Evolutionary conservation across 2,329 filamentous ascomycete species (phyloP).

Genomic region (Phialocephala subalpina): DNA sequence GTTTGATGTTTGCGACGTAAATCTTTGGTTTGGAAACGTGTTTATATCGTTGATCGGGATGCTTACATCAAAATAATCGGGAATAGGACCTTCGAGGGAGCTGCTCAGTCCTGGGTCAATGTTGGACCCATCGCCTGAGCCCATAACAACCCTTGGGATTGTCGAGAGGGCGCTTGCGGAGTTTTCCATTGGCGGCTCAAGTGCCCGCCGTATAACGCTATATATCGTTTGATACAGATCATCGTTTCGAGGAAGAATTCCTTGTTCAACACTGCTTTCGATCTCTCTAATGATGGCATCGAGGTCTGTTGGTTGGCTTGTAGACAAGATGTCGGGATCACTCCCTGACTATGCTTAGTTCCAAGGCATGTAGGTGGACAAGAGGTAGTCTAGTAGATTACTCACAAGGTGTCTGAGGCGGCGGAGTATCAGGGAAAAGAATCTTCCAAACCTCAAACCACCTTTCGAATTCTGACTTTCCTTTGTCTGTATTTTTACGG

Average conservation of each 20-base stretch:
- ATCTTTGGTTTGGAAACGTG: no score
- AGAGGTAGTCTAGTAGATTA: neutral
- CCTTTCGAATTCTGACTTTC: neutral
- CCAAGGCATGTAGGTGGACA: neutral
- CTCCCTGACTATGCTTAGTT: neutral
- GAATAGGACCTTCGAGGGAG: no score
- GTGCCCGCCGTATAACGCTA: neutral
- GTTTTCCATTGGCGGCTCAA: neutral
- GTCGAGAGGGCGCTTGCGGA: no score
- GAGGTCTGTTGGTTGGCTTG: neutral
- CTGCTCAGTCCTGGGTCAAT: no score
- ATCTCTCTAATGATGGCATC: neutral
- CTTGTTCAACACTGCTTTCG: neutral
- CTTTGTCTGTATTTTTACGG: neutral
- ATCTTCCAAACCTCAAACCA: conserved; percentile 15
- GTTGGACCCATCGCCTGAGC: no score
- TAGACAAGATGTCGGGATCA: neutral
- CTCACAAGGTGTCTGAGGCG: neutral
- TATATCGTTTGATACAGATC: neutral
- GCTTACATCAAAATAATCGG: no score
- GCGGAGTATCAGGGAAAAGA: neutral
- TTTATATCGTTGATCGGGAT: no score
- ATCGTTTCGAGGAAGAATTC: neutral
- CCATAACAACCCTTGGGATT: no score
- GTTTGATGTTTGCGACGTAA: no score